Evolutionary conservation across 2,329 filamentous ascomycete species (phyloP).

Genomic region (Chrysosporium keratinophilum): DNA sequence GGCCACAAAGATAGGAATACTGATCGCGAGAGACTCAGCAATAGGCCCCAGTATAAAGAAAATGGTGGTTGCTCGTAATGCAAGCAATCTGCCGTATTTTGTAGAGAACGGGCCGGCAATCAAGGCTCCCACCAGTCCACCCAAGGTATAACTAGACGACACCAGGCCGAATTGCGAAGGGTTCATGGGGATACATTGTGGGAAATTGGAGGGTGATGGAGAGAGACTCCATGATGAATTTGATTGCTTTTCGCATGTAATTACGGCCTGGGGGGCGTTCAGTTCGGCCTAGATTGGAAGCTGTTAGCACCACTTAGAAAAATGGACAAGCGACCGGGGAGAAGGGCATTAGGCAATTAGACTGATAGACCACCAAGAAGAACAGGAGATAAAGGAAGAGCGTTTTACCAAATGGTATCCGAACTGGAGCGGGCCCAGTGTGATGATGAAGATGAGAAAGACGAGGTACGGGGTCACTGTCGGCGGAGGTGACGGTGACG

Average conservation of each 20-base stretch:
- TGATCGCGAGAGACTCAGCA: conserved; percentile 61
- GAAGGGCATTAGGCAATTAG: conserved; percentile 9
- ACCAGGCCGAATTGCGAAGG: conserved; percentile 72
- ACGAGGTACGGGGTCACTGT: conserved; percentile 64
- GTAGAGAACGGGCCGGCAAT: conserved; percentile 69
- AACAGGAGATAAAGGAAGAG: neutral
- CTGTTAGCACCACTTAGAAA: conserved; percentile 3
- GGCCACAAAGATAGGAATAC: conserved; percentile 56
- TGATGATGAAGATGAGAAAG: conserved; percentile 63
- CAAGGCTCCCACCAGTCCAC: conserved; percentile 75
- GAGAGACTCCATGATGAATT: conserved; percentile 18
- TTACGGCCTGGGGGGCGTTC: conserved; percentile 87
- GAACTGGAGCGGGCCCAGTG: conserved; percentile 82
- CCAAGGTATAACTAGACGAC: conserved; percentile 82
- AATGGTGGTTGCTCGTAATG: conserved; percentile 66
- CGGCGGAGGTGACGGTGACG: neutral
- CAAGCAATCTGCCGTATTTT: conserved; percentile 59
- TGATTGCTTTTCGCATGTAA: conserved; percentile 65
- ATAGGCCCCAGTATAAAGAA: conserved; percentile 68
- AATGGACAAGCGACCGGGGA: too few species aligned
- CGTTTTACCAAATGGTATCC: conserved; percentile 76
- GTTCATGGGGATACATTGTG: conserved; percentile 82
- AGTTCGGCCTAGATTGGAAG: conserved; percentile 61
- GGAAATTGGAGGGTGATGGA: conserved; percentile 20
- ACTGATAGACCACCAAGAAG: neutral